A percentile compares a stretch with the other conserved stretches of the same genome.
Evolutionary conservation across 768 basidiomycete species (phyloP).

Genomic region (Candolleomyces eurysporus): DNA sequence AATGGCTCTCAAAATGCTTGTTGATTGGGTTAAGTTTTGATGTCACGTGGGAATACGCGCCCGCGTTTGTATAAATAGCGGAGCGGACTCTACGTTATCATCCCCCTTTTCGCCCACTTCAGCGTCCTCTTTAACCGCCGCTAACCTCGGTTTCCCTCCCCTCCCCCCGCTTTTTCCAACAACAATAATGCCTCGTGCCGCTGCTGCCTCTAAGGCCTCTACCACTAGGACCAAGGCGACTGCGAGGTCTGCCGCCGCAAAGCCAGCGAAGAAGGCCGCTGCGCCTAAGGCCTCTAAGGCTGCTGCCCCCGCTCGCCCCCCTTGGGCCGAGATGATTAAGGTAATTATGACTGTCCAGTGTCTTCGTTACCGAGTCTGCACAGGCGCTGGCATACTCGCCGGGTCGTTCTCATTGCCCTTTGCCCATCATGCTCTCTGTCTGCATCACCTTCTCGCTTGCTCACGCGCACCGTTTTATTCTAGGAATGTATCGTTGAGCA

Average conservation of each 20-base stretch:
- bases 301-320: slow-evolving; percentile 46
- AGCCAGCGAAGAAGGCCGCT: slow-evolving; percentile 45
- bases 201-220: slow-evolving; percentile 3
- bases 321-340: slow-evolving; percentile 81
- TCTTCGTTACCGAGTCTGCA: no score
- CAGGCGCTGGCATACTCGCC: no score
- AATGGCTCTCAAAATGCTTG: slow-evolving; percentile 24
- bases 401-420: no score
- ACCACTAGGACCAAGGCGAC: slow-evolving; percentile 22
- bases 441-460: neutral
- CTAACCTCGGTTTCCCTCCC: slow-evolving; percentile 3
- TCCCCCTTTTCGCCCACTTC: slow-evolving; percentile 33
- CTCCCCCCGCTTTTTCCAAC: slow-evolving; percentile 6
- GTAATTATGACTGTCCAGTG: slow-evolving; percentile 32
- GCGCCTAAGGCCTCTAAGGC: slow-evolving; percentile 37
- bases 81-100: slow-evolving; percentile 31
- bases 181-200: neutral
- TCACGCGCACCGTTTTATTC: slow-evolving; percentile 2
- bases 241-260: slow-evolving; percentile 35
- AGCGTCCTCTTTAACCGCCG: slow-evolving; percentile 20
- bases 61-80: slow-evolving; percentile 48
- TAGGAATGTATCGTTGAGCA: slow-evolving; percentile 80
- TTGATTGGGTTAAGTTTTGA: slow-evolving; percentile 34
- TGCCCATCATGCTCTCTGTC: no score
- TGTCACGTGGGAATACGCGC: slow-evolving; percentile 42